Evolutionary conservation across 2,329 filamentous ascomycete species (phyloP).

Genomic region (Zymoseptoria brevis): DNA sequence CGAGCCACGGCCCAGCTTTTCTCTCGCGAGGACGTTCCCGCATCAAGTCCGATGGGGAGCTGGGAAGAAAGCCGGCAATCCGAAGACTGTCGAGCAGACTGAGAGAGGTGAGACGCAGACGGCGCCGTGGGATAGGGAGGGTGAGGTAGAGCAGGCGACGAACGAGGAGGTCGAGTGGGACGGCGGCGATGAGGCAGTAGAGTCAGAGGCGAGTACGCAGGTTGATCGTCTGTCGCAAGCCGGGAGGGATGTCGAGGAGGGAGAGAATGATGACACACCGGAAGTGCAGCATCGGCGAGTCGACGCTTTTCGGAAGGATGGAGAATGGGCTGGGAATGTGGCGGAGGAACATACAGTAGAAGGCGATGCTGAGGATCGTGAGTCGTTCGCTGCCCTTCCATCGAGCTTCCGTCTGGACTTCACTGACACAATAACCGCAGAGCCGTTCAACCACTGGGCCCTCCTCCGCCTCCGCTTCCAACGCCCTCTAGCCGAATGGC

Average conservation of each 20-base stretch:
- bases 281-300: slow-evolving; percentile 1
- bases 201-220: neutral
- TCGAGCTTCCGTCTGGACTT: no score
- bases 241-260: neutral
- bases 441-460: slow-evolving; percentile 43
- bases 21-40: slow-evolving; percentile 21
- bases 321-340: slow-evolving; percentile 4
- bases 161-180: neutral
- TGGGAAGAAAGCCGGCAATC: neutral
- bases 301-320: slow-evolving; percentile 5
- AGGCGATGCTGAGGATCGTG: slow-evolving; percentile 3
- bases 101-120: slow-evolving; percentile 20
- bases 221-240: neutral
- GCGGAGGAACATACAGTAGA: slow-evolving; percentile 6
- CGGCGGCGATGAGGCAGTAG: slow-evolving; percentile 4
- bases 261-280: neutral
- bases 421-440: neutral
- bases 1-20: slow-evolving; percentile 17
- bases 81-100: slow-evolving; percentile 7
- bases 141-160: neutral
- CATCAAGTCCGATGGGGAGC: slow-evolving; percentile 18
- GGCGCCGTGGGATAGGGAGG: slow-evolving; percentile 15
- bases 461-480: slow-evolving; percentile 44
- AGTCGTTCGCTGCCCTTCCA: neutral
- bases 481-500: slow-evolving; percentile 56